Percentiles rank a stretch among this genome's conserved stretches.
Conservation (phyloP, 1,139 yeast genomes). For the Blastobotrys arbuscula region DNA sequence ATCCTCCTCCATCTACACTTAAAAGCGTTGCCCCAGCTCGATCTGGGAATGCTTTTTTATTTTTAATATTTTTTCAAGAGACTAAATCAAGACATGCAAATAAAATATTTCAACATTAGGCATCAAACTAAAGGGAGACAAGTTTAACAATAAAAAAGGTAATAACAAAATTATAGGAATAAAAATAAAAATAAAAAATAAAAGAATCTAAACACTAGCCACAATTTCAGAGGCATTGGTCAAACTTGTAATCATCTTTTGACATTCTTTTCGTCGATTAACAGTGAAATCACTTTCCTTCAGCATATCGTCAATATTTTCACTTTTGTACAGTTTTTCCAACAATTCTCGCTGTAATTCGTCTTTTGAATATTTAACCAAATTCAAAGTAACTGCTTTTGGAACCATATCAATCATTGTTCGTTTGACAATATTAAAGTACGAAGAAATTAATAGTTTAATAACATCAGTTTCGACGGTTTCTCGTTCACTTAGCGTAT, state of each 20-base stretch:
- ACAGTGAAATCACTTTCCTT: conserved; percentile 91
- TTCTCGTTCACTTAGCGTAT: conserved; percentile 92
- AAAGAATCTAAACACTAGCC: conserved; percentile 54
- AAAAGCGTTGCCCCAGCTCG: too few species aligned
- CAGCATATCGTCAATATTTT: conserved; percentile 69
- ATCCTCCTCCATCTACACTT: too few species aligned
- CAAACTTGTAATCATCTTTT: conserved; percentile 90
- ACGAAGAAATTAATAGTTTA: conserved; percentile 82
- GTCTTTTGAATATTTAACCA: conserved; percentile 76
- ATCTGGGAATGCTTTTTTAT: too few species aligned
- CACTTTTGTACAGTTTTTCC: conserved; percentile 77
- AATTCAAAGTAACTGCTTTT: conserved; percentile 88
- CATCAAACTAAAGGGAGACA: too few species aligned
- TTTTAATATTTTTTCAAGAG: too few species aligned
- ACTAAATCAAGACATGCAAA: too few species aligned
- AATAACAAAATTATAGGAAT: not conserved
- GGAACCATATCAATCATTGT: conserved; percentile 92
- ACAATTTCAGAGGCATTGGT: conserved; percentile 88
- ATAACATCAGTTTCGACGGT: conserved; percentile 96
- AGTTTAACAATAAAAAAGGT: conserved; percentile 1
- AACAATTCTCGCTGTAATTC: conserved; percentile 86
- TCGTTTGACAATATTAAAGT: conserved; percentile 87
- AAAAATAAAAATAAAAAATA: not conserved
- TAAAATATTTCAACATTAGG: too few species aligned
- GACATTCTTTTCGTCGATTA: conserved; percentile 90